Base-by-base conservation (phyloP, 2,329 filamentous ascomycete genomes). In the Stachybotrys chlorohalonatus region DNA sequence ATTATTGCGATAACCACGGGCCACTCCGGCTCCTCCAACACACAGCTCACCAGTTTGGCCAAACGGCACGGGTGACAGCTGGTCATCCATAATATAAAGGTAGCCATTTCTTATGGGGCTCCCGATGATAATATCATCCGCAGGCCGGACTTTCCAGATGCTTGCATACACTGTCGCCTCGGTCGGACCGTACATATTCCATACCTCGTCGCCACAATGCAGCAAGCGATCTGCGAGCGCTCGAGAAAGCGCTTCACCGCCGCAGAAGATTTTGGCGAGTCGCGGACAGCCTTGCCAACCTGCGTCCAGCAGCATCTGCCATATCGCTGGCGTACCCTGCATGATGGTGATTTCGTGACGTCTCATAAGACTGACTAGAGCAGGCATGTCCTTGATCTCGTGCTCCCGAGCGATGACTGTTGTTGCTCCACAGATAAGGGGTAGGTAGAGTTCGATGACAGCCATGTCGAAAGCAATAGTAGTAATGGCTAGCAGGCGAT, bases 31-130 rank as follows among this genome's bases (percentile, higher is more conserved):
- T 1, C 67, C 68, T 36, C 66, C 67, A 39, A 70, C 63, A 47
- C 61, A 69, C 45, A 70, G 57, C 58, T 70, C 67, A 7, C 68
- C 68, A 11, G 56, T 24, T 16, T 68, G 56, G 0, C 76, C 75
- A 6, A 66, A 51, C 0, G 76, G 72, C 5, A 74, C 64, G 1
- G 70, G 65, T 16, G 68, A 55, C 48, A 63, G 55, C 1, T 64
- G 49, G 5, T 60, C 53, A 54, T 75, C 70, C 3, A 78, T 63
- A 1, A 79, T 66, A 55, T 75, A 76, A 1, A 73, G 57, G 1
- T 69, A 63, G 0, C 65, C 59, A 55, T 69, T 69, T 5, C 56
- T 55, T n/a, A 62, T 48, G 1, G 59, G 31, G 11, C 17, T 47
- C 1, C 62, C 62, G 6, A 58, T 51, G 24, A 58, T 48, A 16